Percentiles rank a stretch among this genome's conserved stretches.
These are phyloP conservation scores for Nitzschia inconspicua DNA, from an alignment of 108 stramenopile species.

Conservation along the genomic window DNA sequence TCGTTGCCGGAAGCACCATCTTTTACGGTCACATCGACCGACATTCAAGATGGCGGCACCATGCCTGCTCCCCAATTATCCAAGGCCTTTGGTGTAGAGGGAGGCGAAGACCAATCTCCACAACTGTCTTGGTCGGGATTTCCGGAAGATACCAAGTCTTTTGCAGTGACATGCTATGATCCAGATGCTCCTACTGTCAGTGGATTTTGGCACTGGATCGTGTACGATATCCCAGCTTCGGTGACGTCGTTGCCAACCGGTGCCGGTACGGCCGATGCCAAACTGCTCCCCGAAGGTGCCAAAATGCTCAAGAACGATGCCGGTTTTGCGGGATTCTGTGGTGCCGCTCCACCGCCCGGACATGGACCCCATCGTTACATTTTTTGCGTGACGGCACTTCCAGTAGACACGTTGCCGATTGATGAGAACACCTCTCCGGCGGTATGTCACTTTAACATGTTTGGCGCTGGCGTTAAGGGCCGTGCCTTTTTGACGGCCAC, in stretches of 20 bases:
- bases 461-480: constrained; percentile 23
- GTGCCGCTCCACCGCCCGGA: constrained; percentile 25
- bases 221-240: constrained; percentile 23
- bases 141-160: constrained; percentile 21
- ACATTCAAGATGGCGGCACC: constrained; percentile 14
- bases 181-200: constrained; percentile 27
- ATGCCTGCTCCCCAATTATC: constrained; percentile 24
- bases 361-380: constrained; percentile 31
- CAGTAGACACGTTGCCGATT: constrained; percentile 14
- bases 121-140: constrained; percentile 9
- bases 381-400: constrained; percentile 25
- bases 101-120: constrained; percentile 24
- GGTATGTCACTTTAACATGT: constrained; percentile 23
- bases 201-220: constrained; percentile 33
- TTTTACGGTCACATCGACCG: constrained; percentile 20
- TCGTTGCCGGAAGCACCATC: constrained; percentile 13
- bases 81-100: constrained; percentile 32
- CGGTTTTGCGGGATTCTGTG: constrained; percentile 25
- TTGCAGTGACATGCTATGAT: constrained; percentile 28
- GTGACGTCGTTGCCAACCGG: constrained; percentile 7
- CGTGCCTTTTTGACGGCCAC: constrained; percentile 22
- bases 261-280: constrained; percentile 8
- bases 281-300: constrained; percentile 15
- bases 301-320: constrained; percentile 37
- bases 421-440: constrained; percentile 8